Percentiles rank a stretch among this genome's conserved stretches.
These are phyloP conservation scores for Ramaria sp. DNA, from an alignment of 768 basidiomycete species.

Conservation along the genomic window DNA sequence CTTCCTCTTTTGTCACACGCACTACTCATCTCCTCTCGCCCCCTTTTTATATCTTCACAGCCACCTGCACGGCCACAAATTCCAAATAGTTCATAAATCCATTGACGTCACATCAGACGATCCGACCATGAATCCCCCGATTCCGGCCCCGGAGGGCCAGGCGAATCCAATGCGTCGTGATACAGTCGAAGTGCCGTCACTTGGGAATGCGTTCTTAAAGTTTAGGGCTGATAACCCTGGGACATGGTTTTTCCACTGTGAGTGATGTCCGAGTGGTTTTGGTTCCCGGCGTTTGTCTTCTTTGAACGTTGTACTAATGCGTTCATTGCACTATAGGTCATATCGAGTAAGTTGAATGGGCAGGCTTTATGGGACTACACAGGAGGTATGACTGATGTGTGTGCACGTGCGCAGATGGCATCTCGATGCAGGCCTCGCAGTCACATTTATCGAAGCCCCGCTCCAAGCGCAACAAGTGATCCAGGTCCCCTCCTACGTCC, in stretches of 20 bases:
- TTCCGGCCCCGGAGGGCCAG: constrained; percentile 51
- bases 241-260: constrained; percentile 77
- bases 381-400: not conserved
- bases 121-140: constrained; percentile 65
- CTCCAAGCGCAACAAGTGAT: constrained; percentile 49
- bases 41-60: constrained; percentile 26
- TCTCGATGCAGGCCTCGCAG: constrained; percentile 71
- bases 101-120: constrained; percentile 64
- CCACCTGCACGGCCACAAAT: constrained; percentile 86
- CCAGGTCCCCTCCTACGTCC: constrained; percentile 40
- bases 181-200: constrained; percentile 66
- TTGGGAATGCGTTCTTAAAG: constrained; percentile 59
- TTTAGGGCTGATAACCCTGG: constrained; percentile 90
- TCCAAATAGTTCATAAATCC: constrained; percentile 68
- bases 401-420: constrained; percentile 60
- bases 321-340: constrained; percentile 6
- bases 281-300: too few species aligned
- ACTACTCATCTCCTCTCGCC: not conserved
- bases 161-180: constrained; percentile 89
- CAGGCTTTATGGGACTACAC: not conserved
- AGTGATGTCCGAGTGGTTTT: constrained; percentile 20
- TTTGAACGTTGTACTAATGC: not conserved
- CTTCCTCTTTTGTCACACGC: constrained; percentile 10
- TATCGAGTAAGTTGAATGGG: constrained; percentile 10
- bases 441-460: constrained; percentile 79